These are phyloP conservation scores for Globisporangium nunn DNA, from an alignment of 352 stramenopile genomes.

Conservation along the genomic window DNA sequence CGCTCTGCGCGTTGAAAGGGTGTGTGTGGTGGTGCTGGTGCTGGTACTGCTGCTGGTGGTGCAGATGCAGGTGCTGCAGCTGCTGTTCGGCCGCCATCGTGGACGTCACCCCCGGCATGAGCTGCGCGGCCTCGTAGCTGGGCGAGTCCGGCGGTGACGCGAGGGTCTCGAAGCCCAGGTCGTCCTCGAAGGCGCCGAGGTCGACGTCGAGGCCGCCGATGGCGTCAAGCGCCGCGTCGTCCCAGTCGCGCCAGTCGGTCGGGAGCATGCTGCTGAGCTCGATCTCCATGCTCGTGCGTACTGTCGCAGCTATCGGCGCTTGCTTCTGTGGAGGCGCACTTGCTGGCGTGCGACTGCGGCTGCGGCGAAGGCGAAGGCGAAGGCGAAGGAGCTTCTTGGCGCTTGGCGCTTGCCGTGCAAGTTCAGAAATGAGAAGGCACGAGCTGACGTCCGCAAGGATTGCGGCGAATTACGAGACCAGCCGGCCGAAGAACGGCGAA, in stretches of 20 bases:
- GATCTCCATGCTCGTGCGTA: constrained; percentile 10
- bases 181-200: constrained; percentile 42
- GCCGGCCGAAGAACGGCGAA: not conserved
- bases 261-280: constrained; percentile 15
- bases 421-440: constrained; percentile 18
- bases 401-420: constrained; percentile 1
- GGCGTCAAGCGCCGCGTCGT: constrained; percentile 29
- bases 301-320: no score
- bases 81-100: constrained; percentile 7
- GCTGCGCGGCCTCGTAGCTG: constrained; percentile 9
- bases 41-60: constrained; percentile 10
- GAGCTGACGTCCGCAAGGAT: not conserved
- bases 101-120: not conserved
- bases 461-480: not conserved
- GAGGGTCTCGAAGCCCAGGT: constrained; percentile 40
- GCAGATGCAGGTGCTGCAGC: constrained; percentile 21
- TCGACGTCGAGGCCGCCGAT: constrained; percentile 40
- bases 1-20: not conserved
- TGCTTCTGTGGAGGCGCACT: no score
- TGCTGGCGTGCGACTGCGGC: no score
- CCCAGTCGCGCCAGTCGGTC: constrained; percentile 35
- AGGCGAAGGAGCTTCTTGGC: not conserved
- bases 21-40: not conserved
- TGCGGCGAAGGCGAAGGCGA: not conserved
- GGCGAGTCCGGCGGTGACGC: constrained; percentile 23